Evolutionary conservation across 176 grass and related monocot genomes (phyloP).

Genomic region (Echinochloa phyllopogon): DNA sequence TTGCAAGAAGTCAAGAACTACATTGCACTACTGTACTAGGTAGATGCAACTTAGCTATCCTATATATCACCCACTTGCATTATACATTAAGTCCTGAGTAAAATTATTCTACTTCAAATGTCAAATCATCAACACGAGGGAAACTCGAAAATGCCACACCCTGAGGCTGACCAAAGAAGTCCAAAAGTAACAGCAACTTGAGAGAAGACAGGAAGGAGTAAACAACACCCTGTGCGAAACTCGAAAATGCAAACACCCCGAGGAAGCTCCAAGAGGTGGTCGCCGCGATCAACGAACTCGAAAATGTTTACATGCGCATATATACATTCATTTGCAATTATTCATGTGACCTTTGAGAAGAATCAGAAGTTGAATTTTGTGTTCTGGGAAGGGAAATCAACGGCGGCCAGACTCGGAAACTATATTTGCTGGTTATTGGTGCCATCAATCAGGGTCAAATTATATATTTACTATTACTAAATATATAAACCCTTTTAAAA

Average conservation of each 20-base stretch:
- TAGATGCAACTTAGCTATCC: not conserved
- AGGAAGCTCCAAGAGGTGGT: slow-evolving; percentile 29
- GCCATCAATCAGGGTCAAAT: too few species aligned
- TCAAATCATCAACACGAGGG: not conserved
- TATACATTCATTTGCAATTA: too few species aligned
- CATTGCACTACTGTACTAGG: not conserved
- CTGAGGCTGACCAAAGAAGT: not conserved
- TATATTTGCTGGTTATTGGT: too few species aligned
- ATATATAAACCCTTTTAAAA: too few species aligned
- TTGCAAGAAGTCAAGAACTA: slow-evolving; percentile 17
- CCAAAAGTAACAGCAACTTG: not conserved
- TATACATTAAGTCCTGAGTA: not conserved
- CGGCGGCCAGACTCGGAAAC: too few species aligned
- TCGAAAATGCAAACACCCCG: slow-evolving; percentile 36
- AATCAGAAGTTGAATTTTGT: too few species aligned
- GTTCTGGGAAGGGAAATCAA: too few species aligned
- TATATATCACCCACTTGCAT: slow-evolving; percentile 12
- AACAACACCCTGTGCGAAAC: slow-evolving; percentile 2
- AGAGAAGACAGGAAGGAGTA: slow-evolving; percentile 14
- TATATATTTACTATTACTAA: too few species aligned
- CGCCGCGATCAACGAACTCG: slow-evolving; percentile 22
- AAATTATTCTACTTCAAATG: slow-evolving; percentile 1
- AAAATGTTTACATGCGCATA: not conserved
- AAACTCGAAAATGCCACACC: slow-evolving; percentile 27
- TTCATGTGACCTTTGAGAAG: too few species aligned